Evolutionary conservation across 2,329 filamentous ascomycete genomes (phyloP), one percentile per base, ranked within the genome.

Genomic region (Furcasterigmium furcatum): DNA sequence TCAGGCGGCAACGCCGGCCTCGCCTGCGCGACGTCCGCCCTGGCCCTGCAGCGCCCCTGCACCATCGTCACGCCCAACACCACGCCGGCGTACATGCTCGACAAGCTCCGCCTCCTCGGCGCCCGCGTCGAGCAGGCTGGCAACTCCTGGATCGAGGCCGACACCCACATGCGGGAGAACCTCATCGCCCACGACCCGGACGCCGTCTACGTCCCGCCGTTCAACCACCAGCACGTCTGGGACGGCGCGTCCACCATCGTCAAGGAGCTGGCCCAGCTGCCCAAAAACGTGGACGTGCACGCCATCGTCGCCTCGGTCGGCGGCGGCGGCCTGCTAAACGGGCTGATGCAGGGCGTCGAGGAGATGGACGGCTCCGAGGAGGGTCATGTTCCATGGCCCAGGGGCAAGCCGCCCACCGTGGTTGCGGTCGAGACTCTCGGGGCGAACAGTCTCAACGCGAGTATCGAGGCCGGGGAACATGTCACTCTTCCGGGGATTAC

Each of bases 1-100:
- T 88, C 82, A 3, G 89, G 88, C 47, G 90, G 90, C 46, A 95
- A 95, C 60, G 90, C 90, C 3, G 90, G 90, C 2, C 79, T 95
- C 4, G 90, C 89, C 2, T 89, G 87, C 57, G 87, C 88, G 14
- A 84, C 82, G 40, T 86, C 89, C 1, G 86, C 88, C 12, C 70
- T 72, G 20, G 72, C 78, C 3, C 74, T 94, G 7, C 67, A 73
- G 6, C 76, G 80, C 30, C 82, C 80, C 2, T 84, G 82, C 61
- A 92, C 88, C 5, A 85, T 95, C 49, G 86, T 90, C 24, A 80
- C 94, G 1, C 87, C 90, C 0, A 60, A 71, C 9, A 72, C 71
- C 7, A 88, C 87, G 0, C 81, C 84, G 25, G 70, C 78, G 1
- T 65, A 84, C 50, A 91, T 95, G 82, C 76, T 90, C 41, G 69